A percentile compares a stretch with the other conserved stretches of the same genome.
Conservation (phyloP, 2,329 filamentous ascomycete species). For the Xylaria sp. region DNA sequence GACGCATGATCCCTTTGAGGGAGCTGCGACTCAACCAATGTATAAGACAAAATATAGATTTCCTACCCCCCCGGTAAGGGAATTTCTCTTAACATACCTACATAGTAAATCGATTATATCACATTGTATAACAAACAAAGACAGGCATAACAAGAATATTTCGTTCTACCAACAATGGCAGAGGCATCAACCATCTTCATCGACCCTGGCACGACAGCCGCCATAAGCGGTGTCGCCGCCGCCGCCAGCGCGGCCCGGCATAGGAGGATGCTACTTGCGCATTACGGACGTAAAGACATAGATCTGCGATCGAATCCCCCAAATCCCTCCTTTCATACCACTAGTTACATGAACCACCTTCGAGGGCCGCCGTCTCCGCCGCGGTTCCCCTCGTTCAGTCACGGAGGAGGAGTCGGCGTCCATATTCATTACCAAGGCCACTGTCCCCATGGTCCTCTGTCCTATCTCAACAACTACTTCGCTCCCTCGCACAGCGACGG, state of each 20-base stretch:
- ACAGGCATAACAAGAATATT: constrained; percentile 12
- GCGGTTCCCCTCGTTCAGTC: not conserved
- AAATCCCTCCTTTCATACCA: constrained; percentile 2
- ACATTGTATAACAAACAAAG: not conserved
- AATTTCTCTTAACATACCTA: not conserved
- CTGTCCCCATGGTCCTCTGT: constrained; percentile 3
- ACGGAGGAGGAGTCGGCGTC: constrained; percentile 19
- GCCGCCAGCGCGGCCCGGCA: constrained; percentile 8
- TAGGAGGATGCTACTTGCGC: not conserved
- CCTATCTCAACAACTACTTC: not conserved
- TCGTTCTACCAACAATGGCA: constrained; percentile 3
- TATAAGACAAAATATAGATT: not conserved
- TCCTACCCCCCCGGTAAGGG: not conserved
- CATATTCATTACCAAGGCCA: constrained; percentile 34
- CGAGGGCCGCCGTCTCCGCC: constrained; percentile 18
- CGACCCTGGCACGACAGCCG: not conserved
- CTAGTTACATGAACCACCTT: constrained; percentile 34
- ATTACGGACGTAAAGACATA: not conserved
- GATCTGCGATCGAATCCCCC: not conserved
- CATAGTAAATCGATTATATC: not conserved
- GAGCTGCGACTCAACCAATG: not conserved
- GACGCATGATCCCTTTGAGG: not conserved
- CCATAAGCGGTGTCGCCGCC: constrained; percentile 13
- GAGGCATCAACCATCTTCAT: not conserved
- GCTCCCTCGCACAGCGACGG: not conserved